phyloP scores from a whole-genome alignment of 2,329 filamentous ascomycete genomes.

The Cercospora zeae-maydis region DNA sequence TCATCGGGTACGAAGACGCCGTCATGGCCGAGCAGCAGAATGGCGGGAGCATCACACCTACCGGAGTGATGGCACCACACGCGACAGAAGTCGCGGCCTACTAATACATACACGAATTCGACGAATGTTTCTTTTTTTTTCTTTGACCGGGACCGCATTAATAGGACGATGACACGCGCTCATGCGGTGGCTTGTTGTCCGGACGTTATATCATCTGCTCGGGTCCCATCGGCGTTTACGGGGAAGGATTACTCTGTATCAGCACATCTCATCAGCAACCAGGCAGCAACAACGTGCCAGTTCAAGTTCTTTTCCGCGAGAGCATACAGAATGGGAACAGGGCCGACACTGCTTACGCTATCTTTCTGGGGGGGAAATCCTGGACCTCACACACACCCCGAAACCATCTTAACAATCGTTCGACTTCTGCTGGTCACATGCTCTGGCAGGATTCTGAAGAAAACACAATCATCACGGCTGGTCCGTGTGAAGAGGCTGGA shows the following conservation, averaged over 20 bases:
- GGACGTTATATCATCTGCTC: slow-evolving; percentile 14
- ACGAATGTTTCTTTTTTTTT: slow-evolving; percentile 16
- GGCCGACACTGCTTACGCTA: neutral
- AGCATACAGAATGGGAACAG: neutral
- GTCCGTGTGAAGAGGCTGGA: slow-evolving; percentile 15
- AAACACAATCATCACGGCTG: slow-evolving; percentile 4
- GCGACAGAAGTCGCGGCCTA: slow-evolving; percentile 34
- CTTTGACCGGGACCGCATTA: slow-evolving; percentile 7
- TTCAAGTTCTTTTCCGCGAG: slow-evolving; percentile 1
- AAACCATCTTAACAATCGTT: slow-evolving; percentile 3
- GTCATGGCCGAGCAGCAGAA: slow-evolving; percentile 43
- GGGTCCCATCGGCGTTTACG: slow-evolving; percentile 10
- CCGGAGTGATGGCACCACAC: slow-evolving; percentile 27
- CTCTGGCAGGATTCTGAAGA: neutral
- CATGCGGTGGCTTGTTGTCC: slow-evolving; percentile 14
- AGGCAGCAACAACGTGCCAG: neutral
- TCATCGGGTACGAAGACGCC: slow-evolving; percentile 91
- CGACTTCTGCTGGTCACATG: slow-evolving; percentile 1
- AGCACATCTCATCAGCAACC: slow-evolving; percentile 9
- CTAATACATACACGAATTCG: slow-evolving; percentile 27
- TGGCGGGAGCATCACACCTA: slow-evolving; percentile 24
- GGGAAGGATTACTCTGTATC: slow-evolving; percentile 5
- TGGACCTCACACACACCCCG: neutral
- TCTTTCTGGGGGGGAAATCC: neutral
- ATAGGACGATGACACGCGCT: slow-evolving; percentile 22